These are phyloP conservation scores for Skeletonema grethae DNA, from an alignment of 108 stramenopile genomes.

Conservation along the genomic window DNA sequence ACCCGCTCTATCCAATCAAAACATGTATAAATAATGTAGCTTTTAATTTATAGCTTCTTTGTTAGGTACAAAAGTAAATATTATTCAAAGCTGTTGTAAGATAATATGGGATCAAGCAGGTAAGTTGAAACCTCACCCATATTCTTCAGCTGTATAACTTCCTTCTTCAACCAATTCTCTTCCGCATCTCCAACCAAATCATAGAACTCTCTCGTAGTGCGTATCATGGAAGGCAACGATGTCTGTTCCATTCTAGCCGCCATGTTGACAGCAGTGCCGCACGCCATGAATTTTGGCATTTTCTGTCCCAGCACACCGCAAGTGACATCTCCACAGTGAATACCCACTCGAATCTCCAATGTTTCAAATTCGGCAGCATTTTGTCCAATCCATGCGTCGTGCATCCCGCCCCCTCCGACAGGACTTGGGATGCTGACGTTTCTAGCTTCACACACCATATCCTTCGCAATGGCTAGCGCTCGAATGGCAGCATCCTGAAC, in stretches of 20 bases:
- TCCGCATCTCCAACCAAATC: constrained; percentile 35
- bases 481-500: constrained; percentile 23
- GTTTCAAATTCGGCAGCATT: constrained; percentile 17
- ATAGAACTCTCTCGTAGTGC: constrained; percentile 35
- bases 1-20: too few species aligned
- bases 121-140: constrained; percentile 27
- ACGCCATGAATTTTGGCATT: constrained; percentile 42
- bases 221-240: constrained; percentile 31
- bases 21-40: background rate
- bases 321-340: constrained; percentile 47
- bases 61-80: background rate
- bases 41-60: background rate
- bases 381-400: background rate
- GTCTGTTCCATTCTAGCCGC: constrained; percentile 55
- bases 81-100: background rate
- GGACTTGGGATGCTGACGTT: constrained; percentile 16
- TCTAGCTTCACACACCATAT: constrained; percentile 31
- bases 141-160: constrained; percentile 29
- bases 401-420: background rate
- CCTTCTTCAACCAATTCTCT: constrained; percentile 23
- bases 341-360: constrained; percentile 46
- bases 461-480: constrained; percentile 43
- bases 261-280: constrained; percentile 40
- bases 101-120: constrained; percentile 18
- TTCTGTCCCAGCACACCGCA: constrained; percentile 46